Evolutionary conservation across 768 basidiomycete species (phyloP).

Genomic region (Tricholoma bakamatsutake): DNA sequence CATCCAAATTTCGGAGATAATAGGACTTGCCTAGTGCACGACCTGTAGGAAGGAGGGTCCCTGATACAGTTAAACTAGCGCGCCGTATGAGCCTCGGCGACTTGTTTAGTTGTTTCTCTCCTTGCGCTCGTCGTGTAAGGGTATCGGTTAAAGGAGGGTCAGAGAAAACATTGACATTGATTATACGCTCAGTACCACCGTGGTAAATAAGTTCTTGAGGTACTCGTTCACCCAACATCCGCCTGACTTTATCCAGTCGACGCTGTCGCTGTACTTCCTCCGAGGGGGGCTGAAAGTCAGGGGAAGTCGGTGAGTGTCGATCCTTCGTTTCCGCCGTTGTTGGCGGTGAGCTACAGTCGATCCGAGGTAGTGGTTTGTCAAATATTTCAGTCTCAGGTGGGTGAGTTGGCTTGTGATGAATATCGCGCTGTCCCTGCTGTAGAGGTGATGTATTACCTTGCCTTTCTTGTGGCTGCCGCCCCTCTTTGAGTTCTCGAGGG

Average conservation of each 20-base stretch:
- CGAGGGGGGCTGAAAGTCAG: conserved; percentile 6
- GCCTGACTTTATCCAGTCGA: conserved; percentile 15
- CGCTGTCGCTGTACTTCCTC: conserved; percentile 13
- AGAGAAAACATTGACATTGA: conserved; percentile 7
- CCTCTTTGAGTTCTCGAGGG: neutral
- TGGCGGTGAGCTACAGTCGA: conserved; percentile 4
- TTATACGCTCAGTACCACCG: conserved; percentile 4
- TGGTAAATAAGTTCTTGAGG: conserved; percentile 15
- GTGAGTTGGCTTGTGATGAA: neutral
- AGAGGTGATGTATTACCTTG: conserved; percentile 10
- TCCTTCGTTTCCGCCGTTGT: neutral
- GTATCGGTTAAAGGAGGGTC: conserved; percentile 5
- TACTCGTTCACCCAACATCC: conserved; percentile 15
- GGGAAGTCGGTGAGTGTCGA: conserved; percentile 5
- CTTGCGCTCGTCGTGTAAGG: neutral
- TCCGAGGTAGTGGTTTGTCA: conserved; percentile 8
- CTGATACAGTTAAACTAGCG: conserved; percentile 8
- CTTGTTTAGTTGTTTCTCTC: neutral
- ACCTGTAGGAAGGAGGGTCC: conserved; percentile 3
- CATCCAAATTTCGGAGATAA: neutral
- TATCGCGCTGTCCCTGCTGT: conserved; percentile 7
- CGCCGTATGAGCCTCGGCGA: neutral
- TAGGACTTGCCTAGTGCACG: conserved; percentile 11
- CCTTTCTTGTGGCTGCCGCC: conserved; percentile 4
- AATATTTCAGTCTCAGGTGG: conserved; percentile 7